A percentile compares a stretch with the other conserved stretches of the same genome.
phyloP scores from a whole-genome alignment of 352 stramenopile species.

The Elongisporangium senticosum region DNA sequence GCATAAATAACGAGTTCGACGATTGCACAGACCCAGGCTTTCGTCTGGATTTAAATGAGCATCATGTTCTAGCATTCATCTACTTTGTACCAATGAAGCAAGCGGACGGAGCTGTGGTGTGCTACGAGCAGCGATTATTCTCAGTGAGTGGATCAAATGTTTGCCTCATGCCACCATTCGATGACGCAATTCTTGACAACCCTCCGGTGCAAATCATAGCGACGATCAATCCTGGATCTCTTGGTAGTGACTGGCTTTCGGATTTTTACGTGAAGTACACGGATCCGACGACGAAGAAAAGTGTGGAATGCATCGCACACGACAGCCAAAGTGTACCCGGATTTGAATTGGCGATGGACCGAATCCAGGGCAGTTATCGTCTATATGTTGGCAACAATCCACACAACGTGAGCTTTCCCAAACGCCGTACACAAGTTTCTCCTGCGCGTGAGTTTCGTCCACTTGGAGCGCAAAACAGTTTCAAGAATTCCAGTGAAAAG shows the following conservation, averaged over 20 bases:
- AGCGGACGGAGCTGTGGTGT: slow-evolving; percentile 23
- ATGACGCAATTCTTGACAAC: slow-evolving; percentile 25
- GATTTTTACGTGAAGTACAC: slow-evolving; percentile 59
- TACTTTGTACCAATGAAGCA: slow-evolving; percentile 54
- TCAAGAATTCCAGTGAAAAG: slow-evolving; percentile 31
- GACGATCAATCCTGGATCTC: slow-evolving; percentile 36
- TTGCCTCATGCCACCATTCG: slow-evolving; percentile 30
- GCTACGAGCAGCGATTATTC: slow-evolving; percentile 49
- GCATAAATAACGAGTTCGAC: slow-evolving; percentile 55
- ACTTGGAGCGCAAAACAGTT: slow-evolving; percentile 7
- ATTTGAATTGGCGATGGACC: slow-evolving; percentile 19
- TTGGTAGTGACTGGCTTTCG: slow-evolving; percentile 18
- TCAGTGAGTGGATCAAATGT: slow-evolving; percentile 18
- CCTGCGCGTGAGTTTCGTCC: slow-evolving; percentile 14
- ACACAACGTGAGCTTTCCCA: slow-evolving; percentile 35
- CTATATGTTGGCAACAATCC: slow-evolving; percentile 68
- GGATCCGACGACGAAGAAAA: slow-evolving; percentile 33
- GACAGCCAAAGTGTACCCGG: slow-evolving; percentile 15
- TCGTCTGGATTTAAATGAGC: slow-evolving; percentile 50
- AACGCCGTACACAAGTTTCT: slow-evolving; percentile 10
- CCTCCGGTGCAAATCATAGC: slow-evolving; percentile 53
- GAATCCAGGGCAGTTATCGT: slow-evolving; percentile 46
- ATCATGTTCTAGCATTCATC: slow-evolving; percentile 51
- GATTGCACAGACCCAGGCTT: slow-evolving; percentile 62
- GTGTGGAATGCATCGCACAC: slow-evolving; percentile 30